Evolutionary conservation across 2,329 filamentous ascomycete genomes (phyloP).

Genomic region (Diaporthe sp.): DNA sequence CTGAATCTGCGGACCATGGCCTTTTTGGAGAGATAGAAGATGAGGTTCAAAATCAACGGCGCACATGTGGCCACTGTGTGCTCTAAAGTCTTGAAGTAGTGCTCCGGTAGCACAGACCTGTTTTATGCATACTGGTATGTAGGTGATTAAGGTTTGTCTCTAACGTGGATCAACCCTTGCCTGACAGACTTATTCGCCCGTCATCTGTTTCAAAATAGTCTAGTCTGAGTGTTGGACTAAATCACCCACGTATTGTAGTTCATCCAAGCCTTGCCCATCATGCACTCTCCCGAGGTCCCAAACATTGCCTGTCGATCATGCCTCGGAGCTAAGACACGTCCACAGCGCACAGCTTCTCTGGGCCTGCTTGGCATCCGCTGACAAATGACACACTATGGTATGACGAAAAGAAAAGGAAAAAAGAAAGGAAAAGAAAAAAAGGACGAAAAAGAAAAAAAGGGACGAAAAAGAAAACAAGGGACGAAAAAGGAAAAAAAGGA

Average conservation of each 20-base stretch:
- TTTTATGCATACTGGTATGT: conserved; percentile 6
- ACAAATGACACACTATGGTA: neutral
- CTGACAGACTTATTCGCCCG: conserved; percentile 4
- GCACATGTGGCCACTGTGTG: conserved; percentile 3
- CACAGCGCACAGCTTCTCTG: neutral
- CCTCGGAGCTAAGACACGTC: neutral
- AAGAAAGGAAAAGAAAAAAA: too few relatives aligned
- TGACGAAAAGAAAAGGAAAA: too few relatives aligned
- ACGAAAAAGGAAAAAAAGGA: too few relatives aligned
- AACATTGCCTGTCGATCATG: neutral
- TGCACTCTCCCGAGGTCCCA: conserved; percentile 3
- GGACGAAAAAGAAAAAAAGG: too few relatives aligned
- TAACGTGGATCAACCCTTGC: conserved; percentile 25
- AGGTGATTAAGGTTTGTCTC: conserved; percentile 25
- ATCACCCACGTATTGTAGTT: conserved; percentile 8
- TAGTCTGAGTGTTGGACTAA: neutral
- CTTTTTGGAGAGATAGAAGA: neutral
- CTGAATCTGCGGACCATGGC: conserved; percentile 7
- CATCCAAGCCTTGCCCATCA: conserved; percentile 6
- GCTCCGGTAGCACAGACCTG: conserved; percentile 12
- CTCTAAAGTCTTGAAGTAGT: neutral
- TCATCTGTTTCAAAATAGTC: conserved; percentile 23
- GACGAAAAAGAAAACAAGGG: too few relatives aligned
- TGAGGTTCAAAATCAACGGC: neutral
- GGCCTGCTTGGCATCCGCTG: neutral